Conservation (phyloP, 2,329 filamentous ascomycete species). For the Aspergillus ochraceus region DNA sequence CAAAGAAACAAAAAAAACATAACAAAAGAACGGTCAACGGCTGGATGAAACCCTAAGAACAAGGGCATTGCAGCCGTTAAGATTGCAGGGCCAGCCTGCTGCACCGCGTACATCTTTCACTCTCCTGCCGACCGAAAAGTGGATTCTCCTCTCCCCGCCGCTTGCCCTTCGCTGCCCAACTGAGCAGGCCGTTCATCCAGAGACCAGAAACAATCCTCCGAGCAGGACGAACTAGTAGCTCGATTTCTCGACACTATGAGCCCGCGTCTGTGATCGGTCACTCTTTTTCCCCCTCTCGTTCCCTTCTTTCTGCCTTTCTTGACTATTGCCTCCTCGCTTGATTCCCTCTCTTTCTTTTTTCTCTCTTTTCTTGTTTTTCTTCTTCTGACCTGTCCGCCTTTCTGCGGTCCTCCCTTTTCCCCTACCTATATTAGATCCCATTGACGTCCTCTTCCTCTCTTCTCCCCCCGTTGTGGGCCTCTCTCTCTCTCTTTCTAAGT, state of each 20-base stretch:
- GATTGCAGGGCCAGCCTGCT: neutral
- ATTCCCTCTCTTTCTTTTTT: neutral
- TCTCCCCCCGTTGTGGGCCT: neutral
- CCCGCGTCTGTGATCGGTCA: conserved; percentile 18
- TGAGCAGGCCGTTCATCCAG: neutral
- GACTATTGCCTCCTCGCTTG: neutral
- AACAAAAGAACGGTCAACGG: too few species aligned
- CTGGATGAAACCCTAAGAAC: too few species aligned
- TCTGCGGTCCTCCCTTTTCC: neutral
- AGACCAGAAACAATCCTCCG: neutral
- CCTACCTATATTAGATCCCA: neutral
- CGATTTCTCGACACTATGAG: neutral
- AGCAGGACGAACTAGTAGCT: neutral
- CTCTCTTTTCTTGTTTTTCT: neutral
- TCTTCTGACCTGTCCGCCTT: neutral
- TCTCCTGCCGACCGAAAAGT: neutral
- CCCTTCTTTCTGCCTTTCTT: neutral
- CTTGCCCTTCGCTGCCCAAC: conserved; percentile 8
- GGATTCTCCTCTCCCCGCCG: conserved; percentile 2
- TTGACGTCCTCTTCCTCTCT: neutral
- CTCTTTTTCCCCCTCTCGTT: neutral
- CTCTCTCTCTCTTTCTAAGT: conserved; percentile 12
- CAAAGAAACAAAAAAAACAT: too few species aligned
- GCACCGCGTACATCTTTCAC: too few species aligned
- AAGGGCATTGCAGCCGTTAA: too few species aligned